A percentile compares a stretch with the other conserved stretches of the same genome.
Conservation (phyloP, 768 basidiomycete genomes). For the Coprinopsis strossmayeri region DNA sequence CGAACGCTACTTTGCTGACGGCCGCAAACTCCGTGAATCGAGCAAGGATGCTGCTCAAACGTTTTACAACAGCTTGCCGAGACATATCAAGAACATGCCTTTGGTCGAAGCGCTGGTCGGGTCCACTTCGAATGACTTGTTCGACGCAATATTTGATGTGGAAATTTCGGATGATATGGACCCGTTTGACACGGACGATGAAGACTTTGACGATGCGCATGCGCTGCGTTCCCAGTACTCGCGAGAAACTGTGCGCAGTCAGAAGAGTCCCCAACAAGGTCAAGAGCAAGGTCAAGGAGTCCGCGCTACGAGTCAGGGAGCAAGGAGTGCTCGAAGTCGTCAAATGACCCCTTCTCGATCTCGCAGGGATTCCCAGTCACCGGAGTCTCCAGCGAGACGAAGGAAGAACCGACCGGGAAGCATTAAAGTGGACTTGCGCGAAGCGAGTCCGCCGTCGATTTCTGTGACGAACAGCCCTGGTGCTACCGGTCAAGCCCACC, state of each 20-base stretch:
- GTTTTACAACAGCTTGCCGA: slow-evolving; percentile 60
- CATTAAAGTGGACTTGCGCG: no score
- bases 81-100: slow-evolving; percentile 67
- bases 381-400: no score
- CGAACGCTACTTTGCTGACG: slow-evolving; percentile 62
- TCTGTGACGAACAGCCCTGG: no score
- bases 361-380: no score
- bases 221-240: slow-evolving; percentile 34
- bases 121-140: slow-evolving; percentile 56
- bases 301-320: no score
- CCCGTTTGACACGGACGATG: slow-evolving; percentile 44
- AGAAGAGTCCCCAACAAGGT: slow-evolving; percentile 1
- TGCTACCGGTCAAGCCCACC: no score
- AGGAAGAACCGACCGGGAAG: no score
- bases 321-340: no score
- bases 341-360: no score
- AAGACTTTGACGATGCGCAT: slow-evolving; percentile 35
- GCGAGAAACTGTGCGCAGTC: slow-evolving; percentile 23
- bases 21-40: slow-evolving; percentile 42
- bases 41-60: slow-evolving; percentile 46
- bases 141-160: slow-evolving; percentile 76
- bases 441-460: no score
- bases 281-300: no score
- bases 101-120: slow-evolving; percentile 75
- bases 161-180: slow-evolving; percentile 41